A percentile compares a stretch with the other conserved stretches of the same genome.
phyloP scores from a whole-genome alignment of 2,329 filamentous ascomycete genomes.

The Trichoderma citrinoviride region DNA sequence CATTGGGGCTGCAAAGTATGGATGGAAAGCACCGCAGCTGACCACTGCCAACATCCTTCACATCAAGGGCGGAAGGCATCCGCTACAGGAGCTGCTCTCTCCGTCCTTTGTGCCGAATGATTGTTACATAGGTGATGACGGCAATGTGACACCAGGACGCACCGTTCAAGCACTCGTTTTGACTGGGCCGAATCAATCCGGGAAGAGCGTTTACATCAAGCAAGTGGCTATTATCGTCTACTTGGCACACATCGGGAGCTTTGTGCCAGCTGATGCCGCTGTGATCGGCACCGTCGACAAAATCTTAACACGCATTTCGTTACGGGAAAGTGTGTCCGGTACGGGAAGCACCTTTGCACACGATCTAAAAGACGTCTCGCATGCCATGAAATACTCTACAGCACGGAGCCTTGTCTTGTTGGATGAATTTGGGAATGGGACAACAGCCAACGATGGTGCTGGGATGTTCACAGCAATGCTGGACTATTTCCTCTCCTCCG shows the following conservation, averaged over 20 bases:
- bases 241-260: slow-evolving; percentile 89
- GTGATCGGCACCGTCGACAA: slow-evolving; percentile 86
- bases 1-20: slow-evolving; percentile 71
- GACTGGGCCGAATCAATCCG: slow-evolving; percentile 94
- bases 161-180: slow-evolving; percentile 66
- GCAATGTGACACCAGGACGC: slow-evolving; percentile 10
- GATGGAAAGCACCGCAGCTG: slow-evolving; percentile 67
- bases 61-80: slow-evolving; percentile 78
- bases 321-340: slow-evolving; percentile 60
- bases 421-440: slow-evolving; percentile 81
- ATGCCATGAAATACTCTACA: slow-evolving; percentile 73
- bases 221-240: slow-evolving; percentile 89
- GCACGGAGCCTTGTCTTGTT: slow-evolving; percentile 78
- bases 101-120: slow-evolving; percentile 81
- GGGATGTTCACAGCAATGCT: slow-evolving; percentile 58
- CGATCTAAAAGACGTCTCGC: slow-evolving; percentile 81
- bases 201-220: slow-evolving; percentile 94
- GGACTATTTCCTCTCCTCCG: slow-evolving; percentile 52
- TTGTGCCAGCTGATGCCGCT: slow-evolving; percentile 76
- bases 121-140: slow-evolving; percentile 63
- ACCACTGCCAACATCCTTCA: slow-evolving; percentile 66
- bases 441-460: slow-evolving; percentile 55
- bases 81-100: slow-evolving; percentile 81
- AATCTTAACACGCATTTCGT: slow-evolving; percentile 82
- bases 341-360: slow-evolving; percentile 66